These are phyloP conservation scores for Aphanocladium album DNA, from an alignment of 2,329 filamentous ascomycete species.

Conservation along the genomic window DNA sequence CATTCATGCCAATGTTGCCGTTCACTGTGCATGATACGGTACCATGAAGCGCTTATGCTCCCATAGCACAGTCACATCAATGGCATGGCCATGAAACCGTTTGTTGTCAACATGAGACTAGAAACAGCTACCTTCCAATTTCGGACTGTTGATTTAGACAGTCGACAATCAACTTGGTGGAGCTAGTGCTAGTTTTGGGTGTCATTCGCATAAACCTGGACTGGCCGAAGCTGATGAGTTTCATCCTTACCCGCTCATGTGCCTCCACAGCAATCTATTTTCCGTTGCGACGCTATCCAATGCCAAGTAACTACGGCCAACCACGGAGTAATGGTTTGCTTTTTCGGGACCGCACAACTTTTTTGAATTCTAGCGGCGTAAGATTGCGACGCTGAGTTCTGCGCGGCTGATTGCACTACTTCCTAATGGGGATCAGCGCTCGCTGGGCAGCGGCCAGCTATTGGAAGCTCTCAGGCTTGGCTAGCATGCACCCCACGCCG, in stretches of 20 bases:
- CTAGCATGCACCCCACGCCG: constrained; percentile 1
- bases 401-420: neutral
- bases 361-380: neutral
- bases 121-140: constrained; percentile 8
- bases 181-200: neutral
- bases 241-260: neutral
- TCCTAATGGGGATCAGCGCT: constrained; percentile 3
- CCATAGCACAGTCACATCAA: neutral
- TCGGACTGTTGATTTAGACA: neutral
- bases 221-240: neutral
- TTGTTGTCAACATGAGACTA: neutral
- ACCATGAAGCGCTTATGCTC: constrained; percentile 1
- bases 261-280: constrained; percentile 6
- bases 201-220: neutral
- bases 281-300: neutral
- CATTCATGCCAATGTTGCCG: neutral
- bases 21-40: neutral
- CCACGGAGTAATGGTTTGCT: neutral
- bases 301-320: neutral
- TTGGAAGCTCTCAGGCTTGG: neutral
- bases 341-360: neutral
- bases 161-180: neutral
- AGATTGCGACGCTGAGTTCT: neutral
- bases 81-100: neutral
- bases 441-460: neutral